A percentile compares a stretch with the other conserved stretches of the same genome.
Evolutionary conservation across 768 basidiomycete genomes (phyloP).

Genomic region (Phallus indusiatus): DNA sequence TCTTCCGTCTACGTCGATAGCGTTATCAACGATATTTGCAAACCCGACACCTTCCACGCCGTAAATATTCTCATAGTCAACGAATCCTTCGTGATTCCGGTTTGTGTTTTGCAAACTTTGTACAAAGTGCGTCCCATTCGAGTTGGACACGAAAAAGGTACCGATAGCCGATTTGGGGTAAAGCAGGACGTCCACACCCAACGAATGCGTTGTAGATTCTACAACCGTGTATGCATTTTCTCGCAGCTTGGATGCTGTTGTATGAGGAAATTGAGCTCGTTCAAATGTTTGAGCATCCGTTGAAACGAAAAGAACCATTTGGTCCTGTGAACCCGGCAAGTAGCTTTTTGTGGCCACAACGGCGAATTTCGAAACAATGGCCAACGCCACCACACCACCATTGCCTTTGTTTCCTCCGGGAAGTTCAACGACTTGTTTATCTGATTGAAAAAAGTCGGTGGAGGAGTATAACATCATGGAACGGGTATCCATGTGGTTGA

Average conservation of each 20-base stretch:
- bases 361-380: constrained; percentile 86
- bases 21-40: constrained; percentile 79
- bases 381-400: constrained; percentile 84
- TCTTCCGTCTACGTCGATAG: constrained; percentile 71
- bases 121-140: constrained; percentile 92
- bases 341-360: constrained; percentile 82
- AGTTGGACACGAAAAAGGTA: constrained; percentile 91
- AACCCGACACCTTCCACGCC: constrained; percentile 87
- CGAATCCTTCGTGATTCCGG: constrained; percentile 77
- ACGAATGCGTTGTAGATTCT: constrained; percentile 86
- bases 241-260: constrained; percentile 61
- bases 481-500: constrained; percentile 33
- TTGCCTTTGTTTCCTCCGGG: constrained; percentile 75
- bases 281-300: constrained; percentile 81
- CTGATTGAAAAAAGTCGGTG: constrained; percentile 70
- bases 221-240: constrained; percentile 97
- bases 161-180: constrained; percentile 51
- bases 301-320: constrained; percentile 82
- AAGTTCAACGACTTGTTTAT: constrained; percentile 67
- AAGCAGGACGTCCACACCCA: constrained; percentile 88
- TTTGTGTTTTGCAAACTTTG: constrained; percentile 89
- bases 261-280: constrained; percentile 87
- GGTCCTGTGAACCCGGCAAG: constrained; percentile 41
- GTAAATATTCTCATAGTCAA: constrained; percentile 85
- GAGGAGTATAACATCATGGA: constrained; percentile 73